These are phyloP conservation scores for Sporothrix brunneoviolacea DNA, from an alignment of 2,329 filamentous ascomycete genomes.

Conservation along the genomic window DNA sequence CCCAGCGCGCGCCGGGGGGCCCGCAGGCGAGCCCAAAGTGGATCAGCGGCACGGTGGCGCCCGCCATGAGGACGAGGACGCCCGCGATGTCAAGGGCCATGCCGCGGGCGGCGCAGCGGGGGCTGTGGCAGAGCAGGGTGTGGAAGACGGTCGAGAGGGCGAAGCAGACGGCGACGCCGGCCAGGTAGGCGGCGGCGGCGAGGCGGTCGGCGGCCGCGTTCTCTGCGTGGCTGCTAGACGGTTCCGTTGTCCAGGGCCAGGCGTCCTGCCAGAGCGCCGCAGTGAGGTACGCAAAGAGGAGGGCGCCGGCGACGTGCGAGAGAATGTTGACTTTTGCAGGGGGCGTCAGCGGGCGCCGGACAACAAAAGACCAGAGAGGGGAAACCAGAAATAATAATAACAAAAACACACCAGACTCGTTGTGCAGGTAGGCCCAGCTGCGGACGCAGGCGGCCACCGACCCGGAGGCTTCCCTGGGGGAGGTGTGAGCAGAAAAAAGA, in stretches of 20 bases:
- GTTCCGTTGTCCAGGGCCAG: neutral
- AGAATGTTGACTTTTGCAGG: constrained; percentile 41
- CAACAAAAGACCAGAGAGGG: neutral
- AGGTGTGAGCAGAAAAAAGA: neutral
- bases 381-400: neutral
- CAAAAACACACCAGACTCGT: constrained; percentile 23
- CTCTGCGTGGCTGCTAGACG: too few species aligned
- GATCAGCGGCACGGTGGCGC: constrained; percentile 51
- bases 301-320: constrained; percentile 37
- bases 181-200: constrained; percentile 30
- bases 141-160: constrained; percentile 44
- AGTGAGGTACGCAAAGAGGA: constrained; percentile 33
- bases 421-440: constrained; percentile 25
- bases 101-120: constrained; percentile 40
- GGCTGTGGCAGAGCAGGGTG: constrained; percentile 49
- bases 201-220: constrained; percentile 1
- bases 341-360: too few species aligned
- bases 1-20: constrained; percentile 29
- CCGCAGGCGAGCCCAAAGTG: constrained; percentile 43
- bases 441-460: constrained; percentile 21
- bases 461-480: constrained; percentile 20
- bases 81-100: constrained; percentile 57
- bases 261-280: constrained; percentile 27
- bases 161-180: constrained; percentile 40
- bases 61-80: constrained; percentile 56